A percentile compares a stretch with the other conserved stretches of the same genome.
These are phyloP conservation scores for Casaregolazyma suthepensis DNA, from an alignment of 1,139 yeast species.

Conservation along the genomic window DNA sequence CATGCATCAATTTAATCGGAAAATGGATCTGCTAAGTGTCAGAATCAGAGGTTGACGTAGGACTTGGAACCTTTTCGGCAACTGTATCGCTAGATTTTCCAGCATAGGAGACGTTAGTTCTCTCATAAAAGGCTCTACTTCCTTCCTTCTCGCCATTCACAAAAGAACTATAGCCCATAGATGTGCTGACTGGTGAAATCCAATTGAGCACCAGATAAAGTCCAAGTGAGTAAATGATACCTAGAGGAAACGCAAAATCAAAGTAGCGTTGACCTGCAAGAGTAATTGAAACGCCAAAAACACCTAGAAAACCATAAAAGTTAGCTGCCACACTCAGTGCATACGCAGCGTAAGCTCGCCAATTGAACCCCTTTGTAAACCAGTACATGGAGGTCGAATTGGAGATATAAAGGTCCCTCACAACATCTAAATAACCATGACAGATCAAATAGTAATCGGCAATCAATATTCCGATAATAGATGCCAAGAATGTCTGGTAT, in stretches of 20 bases:
- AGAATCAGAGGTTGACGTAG: neutral
- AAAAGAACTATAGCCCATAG: neutral
- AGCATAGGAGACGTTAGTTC: neutral
- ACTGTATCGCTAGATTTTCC: neutral
- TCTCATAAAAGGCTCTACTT: neutral
- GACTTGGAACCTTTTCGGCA: neutral
- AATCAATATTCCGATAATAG: constrained; percentile 40
- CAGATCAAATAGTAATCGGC: constrained; percentile 40
- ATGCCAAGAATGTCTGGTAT: constrained; percentile 41
- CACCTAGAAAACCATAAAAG: constrained; percentile 73
- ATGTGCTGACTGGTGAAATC: constrained; percentile 1
- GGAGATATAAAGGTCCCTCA: constrained; percentile 43
- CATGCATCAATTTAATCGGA: constrained; percentile 22
- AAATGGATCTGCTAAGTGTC: neutral
- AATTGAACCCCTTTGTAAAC: constrained; percentile 38
- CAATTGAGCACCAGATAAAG: constrained; percentile 10
- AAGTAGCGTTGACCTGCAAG: constrained; percentile 12
- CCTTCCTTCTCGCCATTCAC: neutral
- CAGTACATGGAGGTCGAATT: constrained; percentile 36
- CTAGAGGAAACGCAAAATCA: constrained; percentile 20
- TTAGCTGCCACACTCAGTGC: constrained; percentile 42
- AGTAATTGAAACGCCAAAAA: constrained; percentile 24
- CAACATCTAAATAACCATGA: constrained; percentile 29
- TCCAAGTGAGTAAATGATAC: constrained; percentile 14
- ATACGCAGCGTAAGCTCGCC: constrained; percentile 40